Percentiles rank a stretch among this genome's conserved stretches.
These are phyloP conservation scores for Citropsis articulata DNA, from an alignment of 345 rosid genomes.

Conservation along the genomic window DNA sequence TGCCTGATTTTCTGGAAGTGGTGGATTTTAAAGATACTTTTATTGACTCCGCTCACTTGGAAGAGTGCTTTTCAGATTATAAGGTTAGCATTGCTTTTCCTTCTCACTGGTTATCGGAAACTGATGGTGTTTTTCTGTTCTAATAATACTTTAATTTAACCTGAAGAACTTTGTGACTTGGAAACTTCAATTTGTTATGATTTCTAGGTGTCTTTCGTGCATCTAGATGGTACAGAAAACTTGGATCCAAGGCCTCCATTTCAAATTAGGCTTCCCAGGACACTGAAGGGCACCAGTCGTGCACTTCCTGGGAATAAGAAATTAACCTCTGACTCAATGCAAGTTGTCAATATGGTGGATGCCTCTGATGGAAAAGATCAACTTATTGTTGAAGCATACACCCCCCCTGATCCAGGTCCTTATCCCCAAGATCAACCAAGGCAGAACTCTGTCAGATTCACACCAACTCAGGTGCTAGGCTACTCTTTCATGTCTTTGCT, in stretches of 20 bases:
- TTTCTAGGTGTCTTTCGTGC: conserved; percentile 66
- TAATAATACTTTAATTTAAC: neutral
- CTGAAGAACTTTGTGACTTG: neutral
- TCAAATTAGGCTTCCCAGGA: conserved; percentile 72
- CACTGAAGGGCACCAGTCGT: conserved; percentile 53
- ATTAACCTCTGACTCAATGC: conserved; percentile 34
- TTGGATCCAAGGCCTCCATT: conserved; percentile 78
- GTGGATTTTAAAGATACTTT: conserved; percentile 98
- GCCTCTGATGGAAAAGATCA: conserved; percentile 49
- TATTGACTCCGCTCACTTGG: conserved; percentile 73
- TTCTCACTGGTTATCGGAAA: neutral
- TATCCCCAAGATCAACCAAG: conserved; percentile 99
- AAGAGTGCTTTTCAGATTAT: conserved; percentile 68
- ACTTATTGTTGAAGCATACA: conserved; percentile 85
- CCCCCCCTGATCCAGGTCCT: conserved; percentile 96
- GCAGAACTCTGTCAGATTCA: conserved; percentile 89
- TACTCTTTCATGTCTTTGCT: conserved; percentile 1
- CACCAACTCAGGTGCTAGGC: conserved; percentile 77
- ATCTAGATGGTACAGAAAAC: conserved; percentile 63
- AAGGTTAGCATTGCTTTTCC: conserved; percentile 48
- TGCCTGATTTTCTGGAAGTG: conserved; percentile 84
- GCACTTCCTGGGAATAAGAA: conserved; percentile 85
- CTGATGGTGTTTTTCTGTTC: conserved; percentile 8
- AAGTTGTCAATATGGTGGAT: conserved; percentile 53
- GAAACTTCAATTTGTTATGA: conserved; percentile 11